Evolutionary conservation across 345 rosid species (phyloP).

Genomic region (Adansonia digitata): DNA sequence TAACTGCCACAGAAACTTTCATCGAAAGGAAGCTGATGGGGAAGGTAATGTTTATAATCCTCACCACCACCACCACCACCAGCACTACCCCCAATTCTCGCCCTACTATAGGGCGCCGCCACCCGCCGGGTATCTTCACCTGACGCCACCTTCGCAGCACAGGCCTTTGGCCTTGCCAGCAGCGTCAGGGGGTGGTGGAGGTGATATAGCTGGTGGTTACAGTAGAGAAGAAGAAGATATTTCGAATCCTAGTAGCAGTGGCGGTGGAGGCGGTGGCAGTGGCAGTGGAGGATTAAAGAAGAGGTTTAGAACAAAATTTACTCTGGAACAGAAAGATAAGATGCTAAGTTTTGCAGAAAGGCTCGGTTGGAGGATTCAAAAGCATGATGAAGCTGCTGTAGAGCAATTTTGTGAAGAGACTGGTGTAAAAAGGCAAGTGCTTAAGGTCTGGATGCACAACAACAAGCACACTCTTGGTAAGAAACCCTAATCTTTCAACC

Average conservation of each 20-base stretch:
- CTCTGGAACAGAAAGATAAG: constrained; percentile 82
- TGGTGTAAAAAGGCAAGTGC: constrained; percentile 73
- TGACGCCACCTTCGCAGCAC: constrained; percentile 38
- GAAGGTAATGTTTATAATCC: constrained; percentile 16
- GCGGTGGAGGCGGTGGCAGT: constrained; percentile 36
- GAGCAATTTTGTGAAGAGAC: constrained; percentile 76
- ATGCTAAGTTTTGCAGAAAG: constrained; percentile 75
- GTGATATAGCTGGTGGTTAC: constrained; percentile 16
- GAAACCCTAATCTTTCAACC: constrained; percentile 62
- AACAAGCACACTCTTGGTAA: constrained; percentile 92
- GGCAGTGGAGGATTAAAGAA: constrained; percentile 38
- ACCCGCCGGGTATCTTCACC: constrained; percentile 68
- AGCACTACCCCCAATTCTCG: constrained; percentile 46
- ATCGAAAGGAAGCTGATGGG: constrained; percentile 63
- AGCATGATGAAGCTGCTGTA: constrained; percentile 76
- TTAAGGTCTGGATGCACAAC: constrained; percentile 98
- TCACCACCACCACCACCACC: constrained; percentile 25
- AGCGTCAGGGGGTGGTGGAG: constrained; percentile 27
- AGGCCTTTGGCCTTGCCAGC: constrained; percentile 54
- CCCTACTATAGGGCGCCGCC: constrained; percentile 62
- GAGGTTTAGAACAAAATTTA: constrained; percentile 76
- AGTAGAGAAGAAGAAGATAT: constrained; percentile 70
- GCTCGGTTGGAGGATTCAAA: constrained; percentile 86
- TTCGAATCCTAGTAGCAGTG: constrained; percentile 84
- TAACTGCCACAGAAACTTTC: constrained; percentile 89